These are phyloP conservation scores for Byssothecium circinans DNA, from an alignment of 2,329 filamentous ascomycete species.

Conservation along the genomic window DNA sequence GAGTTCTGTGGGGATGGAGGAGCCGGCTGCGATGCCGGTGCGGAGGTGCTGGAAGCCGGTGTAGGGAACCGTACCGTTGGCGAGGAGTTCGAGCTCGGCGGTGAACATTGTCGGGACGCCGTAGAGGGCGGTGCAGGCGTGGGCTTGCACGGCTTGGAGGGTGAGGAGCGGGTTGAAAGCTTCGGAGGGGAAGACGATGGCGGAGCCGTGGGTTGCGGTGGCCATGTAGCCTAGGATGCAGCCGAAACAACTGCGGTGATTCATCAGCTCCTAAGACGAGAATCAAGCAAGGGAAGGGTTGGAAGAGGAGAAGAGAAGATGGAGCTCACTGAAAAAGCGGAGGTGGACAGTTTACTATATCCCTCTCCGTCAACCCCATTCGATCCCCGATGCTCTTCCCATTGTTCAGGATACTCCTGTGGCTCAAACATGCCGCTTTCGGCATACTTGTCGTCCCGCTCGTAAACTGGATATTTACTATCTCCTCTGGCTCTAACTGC, in stretches of 20 bases:
- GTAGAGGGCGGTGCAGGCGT: constrained; percentile 71
- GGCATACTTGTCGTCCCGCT: constrained; percentile 89
- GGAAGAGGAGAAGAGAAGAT: not conserved
- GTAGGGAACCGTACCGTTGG: constrained; percentile 48
- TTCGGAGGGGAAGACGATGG: constrained; percentile 83
- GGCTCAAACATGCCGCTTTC: constrained; percentile 87
- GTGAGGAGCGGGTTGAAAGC: constrained; percentile 80
- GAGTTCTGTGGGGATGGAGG: constrained; percentile 77
- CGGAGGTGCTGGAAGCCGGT: constrained; percentile 65
- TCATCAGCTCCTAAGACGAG: constrained; percentile 8
- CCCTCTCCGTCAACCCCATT: constrained; percentile 75
- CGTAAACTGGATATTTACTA: constrained; percentile 95
- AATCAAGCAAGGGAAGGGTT: not conserved
- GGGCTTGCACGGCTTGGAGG: constrained; percentile 64
- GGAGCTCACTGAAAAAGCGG: constrained; percentile 52
- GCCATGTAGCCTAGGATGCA: constrained; percentile 87
- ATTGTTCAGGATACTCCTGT: constrained; percentile 89
- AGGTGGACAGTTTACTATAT: constrained; percentile 68
- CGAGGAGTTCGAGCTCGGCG: constrained; percentile 79
- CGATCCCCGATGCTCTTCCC: constrained; percentile 79
- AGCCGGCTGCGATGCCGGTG: constrained; percentile 92
- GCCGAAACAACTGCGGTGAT: constrained; percentile 74
- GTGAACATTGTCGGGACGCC: constrained; percentile 95
- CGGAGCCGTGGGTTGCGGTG: constrained; percentile 78
- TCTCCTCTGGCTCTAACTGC: constrained; percentile 63